Base-by-base conservation (phyloP, 805 yeast genomes). In the Jamesozyma rosinii region DNA sequence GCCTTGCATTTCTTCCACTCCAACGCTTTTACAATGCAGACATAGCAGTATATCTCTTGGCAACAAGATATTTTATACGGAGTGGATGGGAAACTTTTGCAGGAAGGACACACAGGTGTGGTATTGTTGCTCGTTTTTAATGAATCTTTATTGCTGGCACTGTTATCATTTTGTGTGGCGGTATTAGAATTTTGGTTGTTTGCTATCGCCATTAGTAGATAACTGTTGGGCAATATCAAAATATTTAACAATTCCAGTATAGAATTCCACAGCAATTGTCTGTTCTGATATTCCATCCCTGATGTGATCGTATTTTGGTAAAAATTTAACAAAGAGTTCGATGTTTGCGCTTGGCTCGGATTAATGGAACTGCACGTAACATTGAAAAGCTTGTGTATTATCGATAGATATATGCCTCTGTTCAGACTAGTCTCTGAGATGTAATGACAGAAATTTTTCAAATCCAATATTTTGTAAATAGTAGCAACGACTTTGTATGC, bases 251-350 rank as follows among this genome's bases (percentile, higher is more conserved):
- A 38, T 34, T 60, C 63, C 14, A 60, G 40, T 1, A 58, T 46
- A 1, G 62, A 53, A 38, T 57, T 58, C 63, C 62, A 60, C 4
- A 60, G 42, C 9, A 60, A 44, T 41, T 60, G 65, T 33, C 60
- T 43, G 44, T 58, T 58, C 27, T 55, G 61, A 38, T 47, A 54
- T 35, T 57, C 55, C 19, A 54, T 43, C 13, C 52, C 51, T 1
- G 58, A 49, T 24, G 43, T 42, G 6, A 56, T 47, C 5, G 57
- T 40, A 27, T 47, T 44, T 31, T 47, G 48, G 41, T 52, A 51
- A 26, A 50, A 52, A n/a, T 38, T 40, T n/a, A 22, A 8, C 5
- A 19, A 26, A 22, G 30, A 10, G 11, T 24, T 30, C 11, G 29
- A 11, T 8, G 29, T 11, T 24, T 24, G 29, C 10, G 11, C 11